These are phyloP conservation scores for Globisporangium canariense DNA, from an alignment of 352 stramenopile species.

Conservation along the genomic window DNA sequence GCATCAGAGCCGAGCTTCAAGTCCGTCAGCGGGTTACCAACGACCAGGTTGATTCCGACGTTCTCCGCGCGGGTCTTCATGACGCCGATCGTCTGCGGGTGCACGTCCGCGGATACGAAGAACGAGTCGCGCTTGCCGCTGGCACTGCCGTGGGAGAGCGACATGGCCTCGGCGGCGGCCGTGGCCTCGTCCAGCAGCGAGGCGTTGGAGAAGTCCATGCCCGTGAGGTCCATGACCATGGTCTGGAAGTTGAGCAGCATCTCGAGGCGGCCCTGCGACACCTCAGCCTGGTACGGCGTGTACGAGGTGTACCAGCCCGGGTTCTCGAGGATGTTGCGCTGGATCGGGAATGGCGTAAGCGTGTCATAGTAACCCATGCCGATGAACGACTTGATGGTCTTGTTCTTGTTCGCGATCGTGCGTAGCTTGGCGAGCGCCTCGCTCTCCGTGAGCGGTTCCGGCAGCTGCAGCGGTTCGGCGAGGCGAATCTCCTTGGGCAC, in stretches of 20 bases:
- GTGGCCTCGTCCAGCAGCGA: conserved; percentile 98
- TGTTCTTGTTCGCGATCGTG: conserved; percentile 94
- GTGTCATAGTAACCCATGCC: conserved; percentile 98
- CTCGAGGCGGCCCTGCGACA: conserved; percentile 98
- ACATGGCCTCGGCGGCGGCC: conserved; percentile 98
- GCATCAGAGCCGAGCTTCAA: conserved; percentile 81
- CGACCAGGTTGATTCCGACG: conserved; percentile 92
- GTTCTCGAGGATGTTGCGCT: conserved; percentile 98
- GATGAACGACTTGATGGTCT: conserved; percentile 95
- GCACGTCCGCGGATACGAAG: conserved; percentile 92
- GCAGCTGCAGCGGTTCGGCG: conserved; percentile 49
- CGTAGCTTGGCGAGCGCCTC: conserved; percentile 91
- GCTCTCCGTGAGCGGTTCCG: conserved; percentile 87
- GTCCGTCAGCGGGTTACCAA: conserved; percentile 83
- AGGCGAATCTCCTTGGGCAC: conserved; percentile 93
- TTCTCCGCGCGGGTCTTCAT: conserved; percentile 91
- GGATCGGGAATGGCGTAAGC: conserved; percentile 93
- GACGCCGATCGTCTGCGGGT: conserved; percentile 92
- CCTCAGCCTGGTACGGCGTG: conserved; percentile 99
- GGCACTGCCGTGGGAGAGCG: conserved; percentile 92
- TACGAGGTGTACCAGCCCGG: conserved; percentile 98
- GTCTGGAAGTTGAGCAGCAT: conserved; percentile 99
- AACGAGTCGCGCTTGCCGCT: conserved; percentile 95
- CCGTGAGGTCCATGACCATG: conserved; percentile 95
- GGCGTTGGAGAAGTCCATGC: conserved; percentile 96